Percentiles rank a stretch among this genome's conserved stretches.
These are phyloP conservation scores for Aspergillus sp. DNA, from an alignment of 2,329 filamentous ascomycete species.

Conservation along the genomic window DNA sequence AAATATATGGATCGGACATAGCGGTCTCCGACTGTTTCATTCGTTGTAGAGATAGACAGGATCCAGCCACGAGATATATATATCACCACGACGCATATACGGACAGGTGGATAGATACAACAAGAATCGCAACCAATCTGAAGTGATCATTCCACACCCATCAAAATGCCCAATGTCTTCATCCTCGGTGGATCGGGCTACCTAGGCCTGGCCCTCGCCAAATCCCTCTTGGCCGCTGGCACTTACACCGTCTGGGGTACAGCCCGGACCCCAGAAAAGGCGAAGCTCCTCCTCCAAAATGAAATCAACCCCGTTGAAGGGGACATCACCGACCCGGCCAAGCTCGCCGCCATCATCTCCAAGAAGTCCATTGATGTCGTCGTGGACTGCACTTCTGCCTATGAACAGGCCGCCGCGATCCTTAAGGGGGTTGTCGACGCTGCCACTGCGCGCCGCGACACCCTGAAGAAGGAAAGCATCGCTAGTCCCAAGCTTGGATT, in stretches of 20 bases:
- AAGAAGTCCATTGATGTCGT: slow-evolving; percentile 32
- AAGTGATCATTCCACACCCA: neutral
- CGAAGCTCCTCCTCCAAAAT: slow-evolving; percentile 21
- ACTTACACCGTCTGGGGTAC: slow-evolving; percentile 37
- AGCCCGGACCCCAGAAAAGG: slow-evolving; percentile 31
- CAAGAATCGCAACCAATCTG: no score
- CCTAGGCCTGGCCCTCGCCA: slow-evolving; percentile 23
- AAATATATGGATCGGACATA: no score
- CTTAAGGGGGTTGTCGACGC: slow-evolving; percentile 20
- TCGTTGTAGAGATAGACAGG: no score
- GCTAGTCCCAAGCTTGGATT: slow-evolving; percentile 35
- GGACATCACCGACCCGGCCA: neutral
- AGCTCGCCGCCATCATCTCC: slow-evolving; percentile 8
- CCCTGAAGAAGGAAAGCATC: slow-evolving; percentile 7
- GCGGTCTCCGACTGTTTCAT: no score
- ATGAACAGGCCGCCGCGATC: slow-evolving; percentile 19
- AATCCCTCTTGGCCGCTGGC: slow-evolving; percentile 23
- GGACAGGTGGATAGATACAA: no score
- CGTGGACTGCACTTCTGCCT: slow-evolving; percentile 29
- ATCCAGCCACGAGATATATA: no score
- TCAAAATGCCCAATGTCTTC: slow-evolving; percentile 30
- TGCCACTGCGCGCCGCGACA: neutral
- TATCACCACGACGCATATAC: no score
- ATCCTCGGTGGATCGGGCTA: slow-evolving; percentile 33
- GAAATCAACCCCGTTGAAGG: slow-evolving; percentile 7